Base-by-base conservation (phyloP, 2,329 filamentous ascomycete genomes). In the Paradendryphiella salina region DNA sequence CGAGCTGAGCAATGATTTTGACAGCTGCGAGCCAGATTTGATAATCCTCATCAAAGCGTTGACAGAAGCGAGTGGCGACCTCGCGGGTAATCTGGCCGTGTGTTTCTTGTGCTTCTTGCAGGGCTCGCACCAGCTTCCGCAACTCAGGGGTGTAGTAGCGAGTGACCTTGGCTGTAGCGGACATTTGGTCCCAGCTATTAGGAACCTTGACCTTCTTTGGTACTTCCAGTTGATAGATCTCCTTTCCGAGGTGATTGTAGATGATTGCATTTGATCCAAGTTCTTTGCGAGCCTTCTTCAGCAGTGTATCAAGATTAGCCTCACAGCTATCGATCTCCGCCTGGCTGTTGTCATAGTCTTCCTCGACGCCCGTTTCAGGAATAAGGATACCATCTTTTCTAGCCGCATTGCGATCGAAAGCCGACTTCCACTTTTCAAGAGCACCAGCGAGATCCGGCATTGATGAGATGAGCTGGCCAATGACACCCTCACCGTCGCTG, bases 141-240 rank as follows among this genome's bases (percentile, higher is more conserved):
- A 97, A 81, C 65, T 96, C 88, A 1, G 86, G 82, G 61, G 92
- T 96, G 76, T 97, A 99, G 78, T 93, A 99, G 0, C 94, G 87
- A 75, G 96, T 96, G 66, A 95, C 89, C 49, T 87, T 85, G 56
- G 88, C 84, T 0, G 94, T 97, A 0, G 92, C 88, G 4, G 94
- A 97, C 91, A 97, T 96, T 69, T 97, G 93, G 57, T 91, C 86
- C 92, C 94, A 99, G 63, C 79, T 84, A 59, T 88, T 88, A 0
- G 94, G 94, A 2, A 99, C 85, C 73, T 95, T 96, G 66, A 89
- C 77, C 73, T 94, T 96, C 65, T 82, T 77, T 0, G 94, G 93
- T 0, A 90, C 87, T 71, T 99, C 94, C 9, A 99, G 80, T 74
- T 99, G 93, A 75, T 96, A 97, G 44, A 99, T 90, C 67, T 99